Evolutionary conservation across 345 rosid species (phyloP), one percentile per base, ranked within the genome.

Genomic region (Cardamine occulta): DNA sequence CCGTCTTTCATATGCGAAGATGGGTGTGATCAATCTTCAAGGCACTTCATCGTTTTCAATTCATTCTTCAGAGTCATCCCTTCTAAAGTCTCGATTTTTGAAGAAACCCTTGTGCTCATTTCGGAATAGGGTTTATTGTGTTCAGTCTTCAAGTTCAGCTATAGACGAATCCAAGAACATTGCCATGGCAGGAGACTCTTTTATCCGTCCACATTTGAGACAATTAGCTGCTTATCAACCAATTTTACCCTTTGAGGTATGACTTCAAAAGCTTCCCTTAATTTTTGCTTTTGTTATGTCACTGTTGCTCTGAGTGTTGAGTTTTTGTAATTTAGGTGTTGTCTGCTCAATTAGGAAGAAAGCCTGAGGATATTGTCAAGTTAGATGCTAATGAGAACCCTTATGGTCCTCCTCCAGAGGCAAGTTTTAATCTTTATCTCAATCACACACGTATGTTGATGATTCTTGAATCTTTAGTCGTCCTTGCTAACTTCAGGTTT

Each of bases 401-500:
- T 5, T 92, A 95, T 78, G 97, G 99, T 74, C 99, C 98, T 64
- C 99, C 99, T 78, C 97, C 99, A 2, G 98, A 92, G 96, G 97
- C 88, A 88, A 86, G 93, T 80, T 24, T 24, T 2, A 32, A 13
- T 74, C 60, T 68, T 35, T 64, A 58, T 61, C n/a, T 63, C 39
- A 24, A 18, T 21, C 28, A n/a, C 21, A n/a, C 17, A 7, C 3
- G 23, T 48, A 44, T 55, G 61, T 42, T 53, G n/a, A 52, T 15
- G 51, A 49, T n/a, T 28, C 47, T 39, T 15, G 51, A 49, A 11
- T 28, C 47, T 39, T 39, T 14, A 24, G 52, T 63, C n/a, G 37
- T 21, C 32, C 10, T 68, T 29, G 2, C 69, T 67, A 17, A 75
- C 31, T 68, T 66, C 39, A 66, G 66, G 54, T 72, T 82, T 83